phyloP scores from a whole-genome alignment of 2,329 filamentous ascomycete genomes.

The Claviceps digitariae region DNA sequence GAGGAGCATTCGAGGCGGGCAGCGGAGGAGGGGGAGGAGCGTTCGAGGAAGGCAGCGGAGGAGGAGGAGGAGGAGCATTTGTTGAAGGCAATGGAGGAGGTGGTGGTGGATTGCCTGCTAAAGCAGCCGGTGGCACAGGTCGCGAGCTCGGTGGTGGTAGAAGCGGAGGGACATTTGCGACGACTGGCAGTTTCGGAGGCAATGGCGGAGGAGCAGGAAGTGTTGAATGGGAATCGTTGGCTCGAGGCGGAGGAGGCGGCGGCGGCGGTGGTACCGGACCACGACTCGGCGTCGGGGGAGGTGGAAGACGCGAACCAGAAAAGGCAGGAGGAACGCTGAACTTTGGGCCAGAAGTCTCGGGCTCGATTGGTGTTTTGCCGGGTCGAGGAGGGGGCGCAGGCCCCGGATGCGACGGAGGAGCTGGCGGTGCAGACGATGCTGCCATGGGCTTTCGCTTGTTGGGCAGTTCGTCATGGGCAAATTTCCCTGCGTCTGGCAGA shows the following conservation, averaged over 20 bases:
- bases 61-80: constrained; percentile 22
- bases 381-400: constrained; percentile 32
- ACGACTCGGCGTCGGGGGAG: constrained; percentile 65
- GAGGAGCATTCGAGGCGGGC: constrained; percentile 17
- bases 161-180: constrained; percentile 30
- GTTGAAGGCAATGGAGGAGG: constrained; percentile 17
- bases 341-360: constrained; percentile 38
- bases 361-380: constrained; percentile 56
- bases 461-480: constrained; percentile 41
- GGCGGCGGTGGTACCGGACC: constrained; percentile 48
- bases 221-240: constrained; percentile 16
- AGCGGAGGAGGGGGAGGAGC: constrained; percentile 18
- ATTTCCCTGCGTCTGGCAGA: constrained; percentile 80
- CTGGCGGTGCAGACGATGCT: background rate
- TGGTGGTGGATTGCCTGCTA: constrained; percentile 21
- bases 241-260: constrained; percentile 34
- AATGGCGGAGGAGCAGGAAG: constrained; percentile 28
- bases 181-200: constrained; percentile 33
- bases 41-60: constrained; percentile 17
- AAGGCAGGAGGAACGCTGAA: constrained; percentile 76
- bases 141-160: constrained; percentile 38
- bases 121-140: constrained; percentile 39
- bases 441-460: constrained; percentile 14
- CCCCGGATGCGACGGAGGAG: constrained; percentile 10
- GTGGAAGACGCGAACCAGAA: constrained; percentile 53